Percentiles rank a stretch among this genome's conserved stretches.
Evolutionary conservation across 2,329 filamentous ascomycete genomes (phyloP).

Genomic region (Scleromitrula shiraiana): DNA sequence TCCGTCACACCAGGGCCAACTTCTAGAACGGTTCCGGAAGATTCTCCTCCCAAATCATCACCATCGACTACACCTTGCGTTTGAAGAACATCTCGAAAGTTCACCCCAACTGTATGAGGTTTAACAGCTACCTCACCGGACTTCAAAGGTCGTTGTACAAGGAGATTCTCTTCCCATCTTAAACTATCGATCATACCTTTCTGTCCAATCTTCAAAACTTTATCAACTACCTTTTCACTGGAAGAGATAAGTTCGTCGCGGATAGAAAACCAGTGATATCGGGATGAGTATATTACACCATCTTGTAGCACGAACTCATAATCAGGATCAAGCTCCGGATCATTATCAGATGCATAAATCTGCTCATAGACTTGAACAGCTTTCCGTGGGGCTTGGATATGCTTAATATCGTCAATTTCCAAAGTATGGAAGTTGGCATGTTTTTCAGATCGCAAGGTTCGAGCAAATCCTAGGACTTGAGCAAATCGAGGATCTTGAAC

Average conservation of each 20-base stretch:
- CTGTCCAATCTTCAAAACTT: too few relatives aligned
- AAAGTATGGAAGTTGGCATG: constrained; percentile 10
- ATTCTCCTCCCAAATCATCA: constrained; percentile 8
- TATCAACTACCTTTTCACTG: too few relatives aligned
- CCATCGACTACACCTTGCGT: constrained; percentile 22
- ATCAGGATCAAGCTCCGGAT: background rate
- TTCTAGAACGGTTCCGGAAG: constrained; percentile 9
- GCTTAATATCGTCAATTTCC: constrained; percentile 11
- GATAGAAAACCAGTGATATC: background rate
- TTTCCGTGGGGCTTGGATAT: background rate
- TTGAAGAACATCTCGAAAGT: constrained; percentile 37
- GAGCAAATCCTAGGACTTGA: constrained; percentile 29
- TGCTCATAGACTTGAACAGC: too few relatives aligned
- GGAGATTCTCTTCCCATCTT: too few relatives aligned
- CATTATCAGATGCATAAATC: background rate
- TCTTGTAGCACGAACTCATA: background rate
- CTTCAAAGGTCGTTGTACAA: too few relatives aligned
- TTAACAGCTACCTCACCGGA: too few relatives aligned
- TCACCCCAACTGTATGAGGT: constrained; percentile 35
- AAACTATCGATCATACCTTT: too few relatives aligned
- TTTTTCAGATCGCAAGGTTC: constrained; percentile 18
- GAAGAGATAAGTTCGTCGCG: constrained; percentile 7
- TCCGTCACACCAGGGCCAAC: constrained; percentile 7
- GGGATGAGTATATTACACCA: background rate
- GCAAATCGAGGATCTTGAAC: constrained; percentile 25